phyloP scores from a whole-genome alignment of 1,284 basidiomycete genomes.

The Papiliotrema terrestris region DNA sequence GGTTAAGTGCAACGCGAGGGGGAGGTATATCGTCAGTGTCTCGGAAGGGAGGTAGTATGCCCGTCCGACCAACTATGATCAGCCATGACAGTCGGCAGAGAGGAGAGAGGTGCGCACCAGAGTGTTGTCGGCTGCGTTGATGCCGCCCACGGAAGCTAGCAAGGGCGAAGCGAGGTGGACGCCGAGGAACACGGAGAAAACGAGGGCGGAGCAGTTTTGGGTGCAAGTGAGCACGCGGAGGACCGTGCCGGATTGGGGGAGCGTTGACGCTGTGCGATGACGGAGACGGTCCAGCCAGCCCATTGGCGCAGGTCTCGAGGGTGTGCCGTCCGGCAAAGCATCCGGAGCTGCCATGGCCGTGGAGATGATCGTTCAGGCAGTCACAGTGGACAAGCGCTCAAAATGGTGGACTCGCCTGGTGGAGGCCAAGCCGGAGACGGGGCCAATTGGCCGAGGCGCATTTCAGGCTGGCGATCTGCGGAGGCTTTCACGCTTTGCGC shows the following conservation, averaged over 20 bases:
- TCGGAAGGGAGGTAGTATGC: constrained; percentile 43
- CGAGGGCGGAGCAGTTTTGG: constrained; percentile 42
- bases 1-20: constrained; percentile 32
- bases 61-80: constrained; percentile 31
- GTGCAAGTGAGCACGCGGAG: constrained; percentile 37
- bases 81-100: not conserved
- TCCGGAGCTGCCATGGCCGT: too few relatives aligned
- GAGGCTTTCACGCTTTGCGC: too few relatives aligned
- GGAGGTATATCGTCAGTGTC: constrained; percentile 32
- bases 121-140: constrained; percentile 30
- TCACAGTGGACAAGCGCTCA: too few relatives aligned
- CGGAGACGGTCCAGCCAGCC: not conserved
- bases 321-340: too few relatives aligned
- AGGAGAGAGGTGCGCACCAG: constrained; percentile 29
- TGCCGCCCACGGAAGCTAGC: constrained; percentile 34
- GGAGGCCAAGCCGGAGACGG: too few relatives aligned
- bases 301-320: too few relatives aligned
- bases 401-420: too few relatives aligned
- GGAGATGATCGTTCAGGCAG: not conserved
- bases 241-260: constrained; percentile 4
- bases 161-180: constrained; percentile 43
- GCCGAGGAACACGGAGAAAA: constrained; percentile 39
- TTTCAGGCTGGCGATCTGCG: too few relatives aligned
- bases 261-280: not conserved
- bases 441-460: too few relatives aligned